Evolutionary conservation across 768 basidiomycete genomes (phyloP), one percentile per base, ranked within the genome.

Genomic region (Naganishia friedmannii): DNA sequence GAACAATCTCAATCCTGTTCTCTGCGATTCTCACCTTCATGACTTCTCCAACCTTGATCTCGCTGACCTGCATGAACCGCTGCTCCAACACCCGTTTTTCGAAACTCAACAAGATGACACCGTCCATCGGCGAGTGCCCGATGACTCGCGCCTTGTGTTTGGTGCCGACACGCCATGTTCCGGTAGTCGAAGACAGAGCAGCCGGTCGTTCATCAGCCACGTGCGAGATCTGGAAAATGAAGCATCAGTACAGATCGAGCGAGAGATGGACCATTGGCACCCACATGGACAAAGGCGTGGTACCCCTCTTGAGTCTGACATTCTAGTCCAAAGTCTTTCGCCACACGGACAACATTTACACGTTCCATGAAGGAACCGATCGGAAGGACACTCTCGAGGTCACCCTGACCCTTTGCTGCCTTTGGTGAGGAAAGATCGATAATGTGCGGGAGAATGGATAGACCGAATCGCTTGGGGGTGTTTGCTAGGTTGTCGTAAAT

Each of bases 191-290:
- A 6, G 90, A 86, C 28, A 96, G 83, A n/a, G 88, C 85, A 19
- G 89, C 86, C n/a, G 93, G 83, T 77, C 92, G 92, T 55, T 93
- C 91, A 77, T 98, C 93, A 10, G 92, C 90, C 55, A 90, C 84
- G 79, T 96, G 92, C 13, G 95, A 96, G 75, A 99, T 96, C 93
- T 98, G 74, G 17, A 60, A 23, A 32, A 68, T 26, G 17, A 31
- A 19, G 6, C 42, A 29, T 51, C 17, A 70, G 26, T 19, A 17
- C 19, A 34, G 21, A 15, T 23, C n/a, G n/a, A 32, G 21, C 17
- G 9, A 34, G 21, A 42, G 4, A 66, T 5, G 23, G 10, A 29
- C 39, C 56, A 69, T 48, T 56, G 69, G 19, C 32, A 82, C 90
- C 77, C 72, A 96, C 94, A 82, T 97, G 94, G 46, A 91, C 86